Percentiles rank a stretch among this genome's conserved stretches.
Evolutionary conservation across 2,329 filamentous ascomycete genomes (phyloP).

Genomic region (Calonectria crousiana): DNA sequence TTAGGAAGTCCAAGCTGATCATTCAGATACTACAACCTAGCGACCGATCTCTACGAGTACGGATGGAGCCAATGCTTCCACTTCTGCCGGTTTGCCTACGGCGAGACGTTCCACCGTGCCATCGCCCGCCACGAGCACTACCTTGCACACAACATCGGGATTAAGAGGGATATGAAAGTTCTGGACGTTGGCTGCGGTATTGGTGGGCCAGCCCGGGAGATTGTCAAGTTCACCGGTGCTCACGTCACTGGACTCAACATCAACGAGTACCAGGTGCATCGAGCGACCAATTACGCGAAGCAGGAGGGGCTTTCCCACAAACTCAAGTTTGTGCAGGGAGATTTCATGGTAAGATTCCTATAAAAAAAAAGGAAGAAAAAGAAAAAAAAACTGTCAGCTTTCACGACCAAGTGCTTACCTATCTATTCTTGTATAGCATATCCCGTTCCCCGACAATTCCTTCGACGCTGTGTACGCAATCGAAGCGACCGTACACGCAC

Average conservation of each 20-base stretch:
- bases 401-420: not conserved
- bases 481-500: slow-evolving; percentile 93
- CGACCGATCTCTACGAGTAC: slow-evolving; percentile 93
- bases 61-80: slow-evolving; percentile 95
- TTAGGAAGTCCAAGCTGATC: not conserved
- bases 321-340: slow-evolving; percentile 87
- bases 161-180: slow-evolving; percentile 85
- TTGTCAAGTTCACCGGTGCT: slow-evolving; percentile 89
- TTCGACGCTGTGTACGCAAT: slow-evolving; percentile 97
- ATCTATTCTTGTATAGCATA: slow-evolving; percentile 69
- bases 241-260: slow-evolving; percentile 93
- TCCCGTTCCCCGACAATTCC: slow-evolving; percentile 87
- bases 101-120: slow-evolving; percentile 87
- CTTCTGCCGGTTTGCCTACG: slow-evolving; percentile 90
- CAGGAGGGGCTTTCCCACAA: slow-evolving; percentile 83
- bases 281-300: slow-evolving; percentile 82
- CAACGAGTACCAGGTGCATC: slow-evolving; percentile 97
- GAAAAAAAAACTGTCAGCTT: not conserved
- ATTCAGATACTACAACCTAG: slow-evolving; percentile 87
- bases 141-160: slow-evolving; percentile 85
- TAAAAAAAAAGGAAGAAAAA: not conserved
- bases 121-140: slow-evolving; percentile 97
- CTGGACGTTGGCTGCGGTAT: slow-evolving; percentile 97
- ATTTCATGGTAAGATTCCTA: slow-evolving; percentile 78
- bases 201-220: slow-evolving; percentile 92